Evolutionary conservation across 306 rosid species (phyloP).

Genomic region (Fagus sylvatica): DNA sequence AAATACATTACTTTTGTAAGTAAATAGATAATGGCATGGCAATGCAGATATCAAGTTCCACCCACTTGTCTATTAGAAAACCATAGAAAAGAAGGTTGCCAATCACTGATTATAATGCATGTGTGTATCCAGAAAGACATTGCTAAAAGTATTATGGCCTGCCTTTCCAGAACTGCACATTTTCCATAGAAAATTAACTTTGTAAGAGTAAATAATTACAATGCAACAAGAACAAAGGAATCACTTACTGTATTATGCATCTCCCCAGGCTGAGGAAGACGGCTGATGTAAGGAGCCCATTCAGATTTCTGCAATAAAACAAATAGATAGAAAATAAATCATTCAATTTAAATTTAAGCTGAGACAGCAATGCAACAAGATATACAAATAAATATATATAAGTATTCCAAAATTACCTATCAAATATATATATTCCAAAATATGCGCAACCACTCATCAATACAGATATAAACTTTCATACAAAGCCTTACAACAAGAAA

Average conservation of each 20-base stretch:
- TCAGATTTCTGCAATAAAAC: slow-evolving; percentile 50
- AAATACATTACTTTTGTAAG: not conserved
- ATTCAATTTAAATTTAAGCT: not conserved
- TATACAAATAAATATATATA: not conserved
- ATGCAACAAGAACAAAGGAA: not conserved
- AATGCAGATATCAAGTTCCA: not conserved
- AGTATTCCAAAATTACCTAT: not conserved
- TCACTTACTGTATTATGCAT: slow-evolving; percentile 69
- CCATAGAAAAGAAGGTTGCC: not conserved
- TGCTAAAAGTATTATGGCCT: not conserved
- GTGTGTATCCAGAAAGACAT: not conserved
- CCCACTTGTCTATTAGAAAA: not conserved
- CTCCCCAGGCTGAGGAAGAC: slow-evolving; percentile 52
- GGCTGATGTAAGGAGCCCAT: slow-evolving; percentile 66
- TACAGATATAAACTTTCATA: slow-evolving; percentile 15
- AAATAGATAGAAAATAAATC: slow-evolving; percentile 10
- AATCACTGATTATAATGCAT: not conserved
- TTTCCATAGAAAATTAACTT: not conserved
- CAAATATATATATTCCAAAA: not conserved
- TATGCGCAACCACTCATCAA: slow-evolving; percentile 7
- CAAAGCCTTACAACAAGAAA: not conserved
- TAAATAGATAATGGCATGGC: not conserved
- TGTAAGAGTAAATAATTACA: not conserved
- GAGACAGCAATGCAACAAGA: not conserved
- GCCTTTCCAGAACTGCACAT: not conserved